Evolutionary conservation across 805 yeast species (phyloP).

Genomic region (Wilhelminamyces savonicus): DNA sequence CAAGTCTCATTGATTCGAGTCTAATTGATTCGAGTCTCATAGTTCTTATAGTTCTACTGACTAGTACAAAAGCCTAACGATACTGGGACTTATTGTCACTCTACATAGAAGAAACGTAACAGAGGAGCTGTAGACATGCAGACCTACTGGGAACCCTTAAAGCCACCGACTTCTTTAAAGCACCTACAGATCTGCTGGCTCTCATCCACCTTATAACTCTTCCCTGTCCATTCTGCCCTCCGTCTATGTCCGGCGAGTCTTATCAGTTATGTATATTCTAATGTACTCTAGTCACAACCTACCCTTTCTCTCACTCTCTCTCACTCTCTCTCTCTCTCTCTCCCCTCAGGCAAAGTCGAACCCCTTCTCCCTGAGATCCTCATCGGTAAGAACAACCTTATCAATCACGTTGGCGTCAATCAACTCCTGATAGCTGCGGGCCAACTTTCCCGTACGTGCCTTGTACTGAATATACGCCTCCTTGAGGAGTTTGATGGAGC

Average conservation of each 20-base stretch:
- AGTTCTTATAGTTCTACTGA: too few relatives aligned
- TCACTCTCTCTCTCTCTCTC: conserved; percentile 1
- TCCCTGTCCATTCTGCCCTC: neutral
- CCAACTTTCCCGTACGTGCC: conserved; percentile 32
- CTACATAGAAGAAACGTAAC: too few relatives aligned
- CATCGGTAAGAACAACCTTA: conserved; percentile 9
- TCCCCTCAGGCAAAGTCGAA: conserved; percentile 8
- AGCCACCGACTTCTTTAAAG: too few relatives aligned
- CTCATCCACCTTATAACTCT: too few relatives aligned
- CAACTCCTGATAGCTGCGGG: conserved; percentile 32
- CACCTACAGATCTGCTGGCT: too few relatives aligned
- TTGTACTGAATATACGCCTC: conserved; percentile 38
- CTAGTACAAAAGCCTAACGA: too few relatives aligned
- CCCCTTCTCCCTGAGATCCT: conserved; percentile 9
- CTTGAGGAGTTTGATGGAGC: conserved; percentile 37
- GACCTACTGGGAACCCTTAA: too few relatives aligned
- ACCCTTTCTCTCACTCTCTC: neutral
- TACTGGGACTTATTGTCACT: too few relatives aligned
- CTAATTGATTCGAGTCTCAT: too few relatives aligned
- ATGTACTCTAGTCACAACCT: neutral
- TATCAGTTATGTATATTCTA: neutral
- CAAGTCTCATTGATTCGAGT: too few relatives aligned
- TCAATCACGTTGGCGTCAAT: conserved; percentile 19
- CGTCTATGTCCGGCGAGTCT: neutral
- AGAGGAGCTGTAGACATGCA: too few relatives aligned